Conservation (phyloP, 768 basidiomycete genomes). For the Phlebiopsis gigantea region DNA sequence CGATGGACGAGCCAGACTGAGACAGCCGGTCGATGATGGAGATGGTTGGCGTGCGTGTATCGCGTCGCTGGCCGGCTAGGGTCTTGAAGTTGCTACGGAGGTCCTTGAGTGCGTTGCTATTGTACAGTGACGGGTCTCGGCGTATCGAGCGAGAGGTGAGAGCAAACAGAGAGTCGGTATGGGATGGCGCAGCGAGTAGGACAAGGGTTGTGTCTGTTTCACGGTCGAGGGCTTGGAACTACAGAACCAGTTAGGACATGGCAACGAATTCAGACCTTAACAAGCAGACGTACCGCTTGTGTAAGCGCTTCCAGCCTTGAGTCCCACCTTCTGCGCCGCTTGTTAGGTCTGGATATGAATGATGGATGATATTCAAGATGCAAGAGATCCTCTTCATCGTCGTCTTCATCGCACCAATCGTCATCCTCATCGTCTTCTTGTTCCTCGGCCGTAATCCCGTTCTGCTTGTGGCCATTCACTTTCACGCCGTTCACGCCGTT, state of each 20-base stretch:
- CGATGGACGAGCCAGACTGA: conserved; percentile 37
- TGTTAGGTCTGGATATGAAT: conserved; percentile 61
- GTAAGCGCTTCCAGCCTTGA: conserved; percentile 69
- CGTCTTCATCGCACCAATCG: conserved; percentile 71
- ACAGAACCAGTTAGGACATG: conserved; percentile 4
- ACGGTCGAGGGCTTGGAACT: conserved; percentile 77
- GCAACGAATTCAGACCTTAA: no score
- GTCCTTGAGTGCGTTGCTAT: conserved; percentile 43
- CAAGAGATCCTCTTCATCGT: conserved; percentile 61
- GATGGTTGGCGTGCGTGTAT: conserved; percentile 38
- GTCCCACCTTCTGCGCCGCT: conserved; percentile 68
- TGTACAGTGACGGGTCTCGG: conserved; percentile 41
- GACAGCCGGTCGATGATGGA: conserved; percentile 42
- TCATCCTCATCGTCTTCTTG: conserved; percentile 33
- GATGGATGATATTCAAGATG: conserved; percentile 74
- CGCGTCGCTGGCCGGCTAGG: conserved; percentile 53
- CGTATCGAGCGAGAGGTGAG: conserved; percentile 67
- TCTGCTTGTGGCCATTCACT: conserved; percentile 35
- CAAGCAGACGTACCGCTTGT: conserved; percentile 52
- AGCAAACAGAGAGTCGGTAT: no score
- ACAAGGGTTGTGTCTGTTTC: conserved; percentile 79
- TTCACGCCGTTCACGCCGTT: conserved; percentile 24
- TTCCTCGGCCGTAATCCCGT: conserved; percentile 24
- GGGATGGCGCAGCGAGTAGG: conserved; percentile 67
- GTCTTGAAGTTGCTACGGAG: conserved; percentile 56